Evolutionary conservation across 371 early-diverging fungal species (phyloP), one percentile per base, ranked within the genome.

Genomic region (Apophysomyces trapeziformis): DNA sequence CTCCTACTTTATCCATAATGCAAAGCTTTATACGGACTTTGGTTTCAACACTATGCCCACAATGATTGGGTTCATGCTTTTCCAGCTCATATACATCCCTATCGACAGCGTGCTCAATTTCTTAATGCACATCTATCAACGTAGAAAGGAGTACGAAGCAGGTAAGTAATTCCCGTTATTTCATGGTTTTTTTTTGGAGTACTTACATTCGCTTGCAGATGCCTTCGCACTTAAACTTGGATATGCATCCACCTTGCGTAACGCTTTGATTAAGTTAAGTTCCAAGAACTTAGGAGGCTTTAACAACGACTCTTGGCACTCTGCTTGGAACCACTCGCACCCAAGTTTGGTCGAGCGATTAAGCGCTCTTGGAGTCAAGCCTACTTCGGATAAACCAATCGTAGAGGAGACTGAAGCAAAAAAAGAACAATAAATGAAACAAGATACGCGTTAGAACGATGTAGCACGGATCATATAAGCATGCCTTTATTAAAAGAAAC

Each of bases 141-240:
- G 99, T 57, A 82, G 85, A 65, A 87, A 94, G 68, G 99, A 99
- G 76, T 96, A 94, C 70, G 90, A 99, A 79, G 99, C 99, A 1
- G 80, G 82, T 80, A 70, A 69, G 64, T 50, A 14, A 36, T 47
- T 7, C 39, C 9, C 11, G 38, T 36, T 45, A 11, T 43, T 44
- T 46, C 26, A 35, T 41, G 1, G 18, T 38, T 14, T 44, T 36
- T 45, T 12, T 35, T 36, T 58, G 16, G 21, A n/a, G 58, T 62
- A 44, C 13, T 13, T 8, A 41, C 41, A 41, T 58, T 44, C 43
- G 32, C 3, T 46, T 18, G 41, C 57, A 83, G 99, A 99, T 73
- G 89, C 87, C 6, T 99, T 89, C 84, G 96, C 98, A 7, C 86
- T 92, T 68, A 88, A 90, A 54, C 86, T 96, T n/a, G 96, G 96